These are phyloP conservation scores for Phaeotremella fagi DNA, from an alignment of 768 basidiomycete species.

Conservation along the genomic window DNA sequence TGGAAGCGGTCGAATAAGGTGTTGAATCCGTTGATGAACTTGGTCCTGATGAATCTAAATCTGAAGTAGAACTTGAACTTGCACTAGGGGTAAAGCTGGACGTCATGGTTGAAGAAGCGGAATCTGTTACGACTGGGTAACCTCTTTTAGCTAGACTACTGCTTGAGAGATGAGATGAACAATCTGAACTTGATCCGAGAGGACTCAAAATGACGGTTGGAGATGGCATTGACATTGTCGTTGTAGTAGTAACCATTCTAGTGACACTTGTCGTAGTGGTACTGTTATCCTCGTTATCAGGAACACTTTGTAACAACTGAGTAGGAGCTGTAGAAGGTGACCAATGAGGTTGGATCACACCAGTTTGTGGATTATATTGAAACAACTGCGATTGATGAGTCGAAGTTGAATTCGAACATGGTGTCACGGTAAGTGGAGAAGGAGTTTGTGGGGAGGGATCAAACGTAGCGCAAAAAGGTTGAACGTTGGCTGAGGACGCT, in stretches of 20 bases:
- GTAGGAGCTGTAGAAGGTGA: slow-evolving; percentile 23
- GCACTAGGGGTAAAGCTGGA: slow-evolving; percentile 46
- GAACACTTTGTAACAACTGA: slow-evolving; percentile 18
- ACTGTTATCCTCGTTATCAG: slow-evolving; percentile 15
- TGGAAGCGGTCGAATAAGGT: slow-evolving; percentile 11
- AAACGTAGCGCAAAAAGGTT: slow-evolving; percentile 61
- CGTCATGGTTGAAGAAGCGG: slow-evolving; percentile 47
- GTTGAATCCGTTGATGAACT: slow-evolving; percentile 17
- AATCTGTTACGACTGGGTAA: slow-evolving; percentile 9
- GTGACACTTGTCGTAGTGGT: slow-evolving; percentile 28
- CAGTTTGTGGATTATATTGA: slow-evolving; percentile 54
- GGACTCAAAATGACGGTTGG: slow-evolving; percentile 34
- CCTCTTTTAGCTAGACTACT: slow-evolving; percentile 5
- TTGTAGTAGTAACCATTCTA: slow-evolving; percentile 56
- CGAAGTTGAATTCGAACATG: slow-evolving; percentile 48
- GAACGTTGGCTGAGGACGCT: slow-evolving; percentile 46
- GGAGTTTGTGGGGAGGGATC: slow-evolving; percentile 55
- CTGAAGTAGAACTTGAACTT: slow-evolving; percentile 52
- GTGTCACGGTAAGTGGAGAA: slow-evolving; percentile 55
- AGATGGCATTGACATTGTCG: slow-evolving; percentile 56
- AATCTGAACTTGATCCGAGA: slow-evolving; percentile 14
- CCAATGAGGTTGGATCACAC: slow-evolving; percentile 59
- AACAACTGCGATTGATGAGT: slow-evolving; percentile 59
- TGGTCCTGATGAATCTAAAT: slow-evolving; percentile 20
- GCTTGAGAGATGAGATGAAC: slow-evolving; percentile 7